Evolutionary conservation across 2,329 filamentous ascomycete genomes (phyloP).

Genomic region (Orbilia quercus): DNA sequence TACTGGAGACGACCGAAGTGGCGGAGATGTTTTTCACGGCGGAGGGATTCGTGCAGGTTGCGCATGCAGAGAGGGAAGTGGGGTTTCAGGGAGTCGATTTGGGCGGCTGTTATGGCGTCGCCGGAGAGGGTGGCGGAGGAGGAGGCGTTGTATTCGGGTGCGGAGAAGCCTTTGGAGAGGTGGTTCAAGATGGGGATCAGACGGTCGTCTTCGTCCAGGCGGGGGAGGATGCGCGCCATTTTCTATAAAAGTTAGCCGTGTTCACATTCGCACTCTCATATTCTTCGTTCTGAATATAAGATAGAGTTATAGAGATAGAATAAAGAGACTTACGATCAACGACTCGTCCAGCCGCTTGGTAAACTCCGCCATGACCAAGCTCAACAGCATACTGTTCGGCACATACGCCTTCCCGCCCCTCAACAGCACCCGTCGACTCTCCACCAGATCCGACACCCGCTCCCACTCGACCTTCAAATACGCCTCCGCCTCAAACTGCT

Average conservation of each 20-base stretch:
- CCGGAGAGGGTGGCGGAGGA: constrained; percentile 73
- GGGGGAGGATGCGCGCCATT: constrained; percentile 88
- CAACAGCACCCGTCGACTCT: constrained; percentile 79
- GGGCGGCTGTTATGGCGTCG: constrained; percentile 78
- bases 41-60: constrained; percentile 84
- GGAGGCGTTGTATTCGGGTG: constrained; percentile 84
- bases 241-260: constrained; percentile 73
- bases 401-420: constrained; percentile 89
- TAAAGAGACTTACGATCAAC: constrained; percentile 73
- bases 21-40: constrained; percentile 89
- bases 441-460: constrained; percentile 87
- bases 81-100: constrained; percentile 80
- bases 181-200: constrained; percentile 80
- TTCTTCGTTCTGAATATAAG: constrained; percentile 7
- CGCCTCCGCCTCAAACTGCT: constrained; percentile 75
- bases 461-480: constrained; percentile 99
- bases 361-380: constrained; percentile 90
- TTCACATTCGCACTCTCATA: constrained; percentile 15
- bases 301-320: constrained; percentile 24
- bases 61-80: constrained; percentile 96
- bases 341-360: constrained; percentile 80
- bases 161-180: constrained; percentile 94
- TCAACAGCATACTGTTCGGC: constrained; percentile 84
- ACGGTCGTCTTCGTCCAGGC: constrained; percentile 95
- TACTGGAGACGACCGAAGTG: constrained; percentile 95